Evolutionary conservation across 805 yeast species (phyloP).

Genomic region (Candida qinlingensis): DNA sequence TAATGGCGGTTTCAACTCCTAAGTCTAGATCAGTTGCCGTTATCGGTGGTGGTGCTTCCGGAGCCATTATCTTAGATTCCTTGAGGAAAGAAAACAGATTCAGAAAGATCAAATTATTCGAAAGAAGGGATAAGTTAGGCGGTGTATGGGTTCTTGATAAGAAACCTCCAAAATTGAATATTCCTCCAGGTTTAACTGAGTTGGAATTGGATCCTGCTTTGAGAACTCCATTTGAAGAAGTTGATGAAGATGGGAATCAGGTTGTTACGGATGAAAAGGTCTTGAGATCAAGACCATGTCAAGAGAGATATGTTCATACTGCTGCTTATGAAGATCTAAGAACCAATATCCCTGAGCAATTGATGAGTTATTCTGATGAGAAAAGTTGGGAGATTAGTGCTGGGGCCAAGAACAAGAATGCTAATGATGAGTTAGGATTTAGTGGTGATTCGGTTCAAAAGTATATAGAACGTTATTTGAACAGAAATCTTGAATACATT

Average conservation of each 20-base stretch:
- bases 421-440: constrained; percentile 27
- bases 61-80: constrained; percentile 37
- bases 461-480: constrained; percentile 47
- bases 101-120: constrained; percentile 34
- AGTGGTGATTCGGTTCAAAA: constrained; percentile 43
- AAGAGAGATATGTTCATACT: constrained; percentile 26
- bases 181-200: constrained; percentile 26
- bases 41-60: constrained; percentile 50
- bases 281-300: not conserved
- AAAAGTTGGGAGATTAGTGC: constrained; percentile 28
- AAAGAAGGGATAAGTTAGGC: constrained; percentile 35
- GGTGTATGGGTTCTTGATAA: constrained; percentile 40
- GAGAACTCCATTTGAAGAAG: constrained; percentile 5
- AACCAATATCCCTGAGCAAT: constrained; percentile 38
- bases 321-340: constrained; percentile 27
- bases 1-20: not conserved
- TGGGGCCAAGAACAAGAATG: constrained; percentile 19
- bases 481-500: constrained; percentile 24
- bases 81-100: constrained; percentile 31
- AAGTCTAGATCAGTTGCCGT: constrained; percentile 31
- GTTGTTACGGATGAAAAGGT: not conserved
- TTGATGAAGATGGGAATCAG: not conserved
- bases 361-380: constrained; percentile 41
- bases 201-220: constrained; percentile 26
- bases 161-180: constrained; percentile 17